phyloP scores from a whole-genome alignment of 805 yeast genomes.

The Candida anglica region DNA sequence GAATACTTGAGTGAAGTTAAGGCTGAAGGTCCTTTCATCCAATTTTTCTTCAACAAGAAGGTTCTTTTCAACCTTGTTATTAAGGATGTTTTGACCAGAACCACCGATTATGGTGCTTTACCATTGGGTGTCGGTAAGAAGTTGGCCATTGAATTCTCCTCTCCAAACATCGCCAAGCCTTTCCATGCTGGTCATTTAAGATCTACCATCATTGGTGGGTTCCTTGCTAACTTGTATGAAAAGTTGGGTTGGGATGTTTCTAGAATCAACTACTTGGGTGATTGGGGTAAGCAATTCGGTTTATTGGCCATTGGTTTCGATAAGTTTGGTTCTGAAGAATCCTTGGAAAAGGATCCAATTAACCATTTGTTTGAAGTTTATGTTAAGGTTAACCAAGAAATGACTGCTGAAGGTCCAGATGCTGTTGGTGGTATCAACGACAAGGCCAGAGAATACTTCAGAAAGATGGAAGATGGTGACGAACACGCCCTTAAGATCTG shows the following conservation, averaged over 20 bases:
- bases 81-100: conserved; percentile 62
- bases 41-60: conserved; percentile 73
- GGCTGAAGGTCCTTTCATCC: conserved; percentile 88
- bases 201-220: conserved; percentile 97
- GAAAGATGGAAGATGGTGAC: conserved; percentile 91
- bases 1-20: conserved; percentile 64
- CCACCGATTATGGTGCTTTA: conserved; percentile 64
- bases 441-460: conserved; percentile 84
- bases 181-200: conserved; percentile 99
- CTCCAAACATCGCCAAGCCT: conserved; percentile 98
- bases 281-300: conserved; percentile 99
- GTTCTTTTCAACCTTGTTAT: conserved; percentile 66
- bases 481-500: conserved; percentile 71
- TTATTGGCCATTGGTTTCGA: conserved; percentile 88
- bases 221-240: conserved; percentile 84
- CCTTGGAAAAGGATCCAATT: conserved; percentile 74
- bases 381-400: conserved; percentile 79
- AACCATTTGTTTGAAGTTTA: conserved; percentile 93
- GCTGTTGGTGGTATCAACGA: conserved; percentile 53
- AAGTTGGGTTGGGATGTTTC: conserved; percentile 88
- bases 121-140: conserved; percentile 72
- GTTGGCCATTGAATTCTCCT: conserved; percentile 83
- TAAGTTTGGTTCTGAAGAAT: conserved; percentile 77
- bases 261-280: conserved; percentile 94
- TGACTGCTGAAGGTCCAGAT: conserved; percentile 58